phyloP scores from a whole-genome alignment of 352 stramenopile genomes.

The Pythium myriotylum region DNA sequence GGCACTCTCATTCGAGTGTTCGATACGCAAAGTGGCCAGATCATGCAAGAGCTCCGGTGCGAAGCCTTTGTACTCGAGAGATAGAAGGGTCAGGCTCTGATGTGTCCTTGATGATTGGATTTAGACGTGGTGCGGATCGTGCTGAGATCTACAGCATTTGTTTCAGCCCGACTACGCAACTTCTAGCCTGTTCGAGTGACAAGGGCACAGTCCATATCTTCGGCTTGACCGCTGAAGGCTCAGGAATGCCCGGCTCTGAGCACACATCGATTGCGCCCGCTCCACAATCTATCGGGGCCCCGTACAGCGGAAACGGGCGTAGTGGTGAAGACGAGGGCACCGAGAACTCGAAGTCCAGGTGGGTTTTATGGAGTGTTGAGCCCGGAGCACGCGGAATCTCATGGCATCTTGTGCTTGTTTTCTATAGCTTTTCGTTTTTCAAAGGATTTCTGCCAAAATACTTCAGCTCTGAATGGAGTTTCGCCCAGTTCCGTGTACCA shows the following conservation, averaged over 20 bases:
- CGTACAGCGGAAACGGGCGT: slow-evolving; percentile 42
- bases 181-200: slow-evolving; percentile 96
- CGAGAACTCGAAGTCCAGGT: slow-evolving; percentile 89
- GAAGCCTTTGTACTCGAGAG: slow-evolving; percentile 3
- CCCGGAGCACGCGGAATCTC: not conserved
- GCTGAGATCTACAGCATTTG: slow-evolving; percentile 97
- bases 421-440: slow-evolving; percentile 86
- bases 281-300: slow-evolving; percentile 43
- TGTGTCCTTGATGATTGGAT: too few species aligned
- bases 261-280: slow-evolving; percentile 57
- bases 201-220: slow-evolving; percentile 98
- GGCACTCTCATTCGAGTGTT: slow-evolving; percentile 98
- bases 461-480: slow-evolving; percentile 94
- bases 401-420: not conserved
- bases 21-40: slow-evolving; percentile 93
- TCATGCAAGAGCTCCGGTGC: slow-evolving; percentile 86
- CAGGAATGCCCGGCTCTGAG: slow-evolving; percentile 52
- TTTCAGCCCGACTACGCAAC: slow-evolving; percentile 94
- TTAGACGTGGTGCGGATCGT: slow-evolving; percentile 93
- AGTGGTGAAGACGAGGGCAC: slow-evolving; percentile 71
- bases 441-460: slow-evolving; percentile 91
- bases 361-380: slow-evolving; percentile 6
- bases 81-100: not conserved
- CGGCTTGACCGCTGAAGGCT: slow-evolving; percentile 74
- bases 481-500: slow-evolving; percentile 92